Evolutionary conservation across 179 eudicot genomes (phyloP).

Genomic region (Spergularia azorica): DNA sequence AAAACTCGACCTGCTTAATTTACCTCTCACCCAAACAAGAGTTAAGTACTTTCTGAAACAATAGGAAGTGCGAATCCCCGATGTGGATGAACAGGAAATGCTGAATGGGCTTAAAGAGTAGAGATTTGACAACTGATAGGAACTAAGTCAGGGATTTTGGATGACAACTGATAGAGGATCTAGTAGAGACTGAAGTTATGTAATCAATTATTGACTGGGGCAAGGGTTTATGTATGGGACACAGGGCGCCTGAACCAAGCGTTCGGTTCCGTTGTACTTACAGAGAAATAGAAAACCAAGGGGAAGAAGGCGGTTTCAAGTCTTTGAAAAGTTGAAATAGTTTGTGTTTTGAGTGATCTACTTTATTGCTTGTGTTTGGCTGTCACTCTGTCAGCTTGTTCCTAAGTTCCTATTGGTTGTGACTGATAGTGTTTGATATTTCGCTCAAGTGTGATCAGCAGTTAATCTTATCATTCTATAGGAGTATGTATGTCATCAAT

Average conservation of each 20-base stretch:
- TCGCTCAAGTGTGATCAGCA: not conserved
- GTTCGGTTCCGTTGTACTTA: not conserved
- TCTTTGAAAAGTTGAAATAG: too few species aligned
- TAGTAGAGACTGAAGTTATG: not conserved
- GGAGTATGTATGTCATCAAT: not conserved
- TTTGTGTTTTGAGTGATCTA: too few species aligned
- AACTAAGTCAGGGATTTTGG: not conserved
- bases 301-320: too few species aligned
- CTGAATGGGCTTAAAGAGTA: not conserved
- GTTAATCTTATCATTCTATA: not conserved
- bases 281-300: not conserved
- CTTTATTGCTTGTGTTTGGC: too few species aligned
- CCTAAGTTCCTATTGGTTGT: not conserved
- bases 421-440: slow-evolving; percentile 3
- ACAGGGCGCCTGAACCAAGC: not conserved
- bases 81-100: not conserved
- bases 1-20: too few species aligned
- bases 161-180: not conserved
- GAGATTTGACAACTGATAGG: not conserved
- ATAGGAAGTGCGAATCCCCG: too few species aligned
- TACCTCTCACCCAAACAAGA: too few species aligned
- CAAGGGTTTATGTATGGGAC: not conserved
- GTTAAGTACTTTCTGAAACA: too few species aligned
- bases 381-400: too few species aligned
- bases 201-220: not conserved